phyloP scores from a whole-genome alignment of 1,284 basidiomycete species.

The Vanrija pseudolonga region DNA sequence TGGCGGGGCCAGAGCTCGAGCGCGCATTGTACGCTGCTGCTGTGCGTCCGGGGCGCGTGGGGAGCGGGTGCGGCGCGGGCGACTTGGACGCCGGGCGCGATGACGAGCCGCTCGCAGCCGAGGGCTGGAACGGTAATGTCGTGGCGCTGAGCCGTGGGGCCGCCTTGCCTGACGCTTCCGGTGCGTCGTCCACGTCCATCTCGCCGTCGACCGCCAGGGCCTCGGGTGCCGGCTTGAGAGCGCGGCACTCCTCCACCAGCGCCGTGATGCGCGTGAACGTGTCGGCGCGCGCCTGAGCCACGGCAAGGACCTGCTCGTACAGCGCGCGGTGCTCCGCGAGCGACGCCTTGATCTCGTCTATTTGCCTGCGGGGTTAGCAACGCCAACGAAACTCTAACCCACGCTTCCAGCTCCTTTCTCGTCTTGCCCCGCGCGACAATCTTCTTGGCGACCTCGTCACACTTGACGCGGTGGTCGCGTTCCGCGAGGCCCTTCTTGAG shows the following conservation, averaged over 20 bases:
- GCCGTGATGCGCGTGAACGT: slow-evolving; percentile 29
- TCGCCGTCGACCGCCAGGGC: slow-evolving; percentile 5
- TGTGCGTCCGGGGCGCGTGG: background rate
- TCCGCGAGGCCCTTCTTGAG: slow-evolving; percentile 24
- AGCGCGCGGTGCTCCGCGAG: slow-evolving; percentile 30
- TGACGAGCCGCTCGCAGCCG: slow-evolving; percentile 1
- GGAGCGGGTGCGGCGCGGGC: slow-evolving; percentile 1
- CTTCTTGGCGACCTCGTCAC: slow-evolving; percentile 38
- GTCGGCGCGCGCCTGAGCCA: slow-evolving; percentile 28
- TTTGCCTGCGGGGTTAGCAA: slow-evolving; percentile 28
- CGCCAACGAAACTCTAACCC: slow-evolving; percentile 6
- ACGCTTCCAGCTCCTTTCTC: slow-evolving; percentile 39
- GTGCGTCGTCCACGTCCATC: background rate
- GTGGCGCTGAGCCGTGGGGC: slow-evolving; percentile 17
- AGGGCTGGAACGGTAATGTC: slow-evolving; percentile 37
- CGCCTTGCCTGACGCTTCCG: no score
- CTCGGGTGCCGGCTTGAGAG: slow-evolving; percentile 28
- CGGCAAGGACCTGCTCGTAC: slow-evolving; percentile 22
- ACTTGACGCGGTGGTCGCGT: slow-evolving; percentile 35
- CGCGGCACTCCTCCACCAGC: slow-evolving; percentile 35
- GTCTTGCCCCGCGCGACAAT: slow-evolving; percentile 30
- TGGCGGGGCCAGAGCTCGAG: background rate
- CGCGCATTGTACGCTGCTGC: background rate
- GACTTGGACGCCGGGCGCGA: slow-evolving; percentile 9
- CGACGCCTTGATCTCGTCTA: slow-evolving; percentile 23